Percentiles rank a stretch among this genome's conserved stretches.
Conservation (phyloP, 169 alveolate species). For the Perkinsus chesapeaki region DNA sequence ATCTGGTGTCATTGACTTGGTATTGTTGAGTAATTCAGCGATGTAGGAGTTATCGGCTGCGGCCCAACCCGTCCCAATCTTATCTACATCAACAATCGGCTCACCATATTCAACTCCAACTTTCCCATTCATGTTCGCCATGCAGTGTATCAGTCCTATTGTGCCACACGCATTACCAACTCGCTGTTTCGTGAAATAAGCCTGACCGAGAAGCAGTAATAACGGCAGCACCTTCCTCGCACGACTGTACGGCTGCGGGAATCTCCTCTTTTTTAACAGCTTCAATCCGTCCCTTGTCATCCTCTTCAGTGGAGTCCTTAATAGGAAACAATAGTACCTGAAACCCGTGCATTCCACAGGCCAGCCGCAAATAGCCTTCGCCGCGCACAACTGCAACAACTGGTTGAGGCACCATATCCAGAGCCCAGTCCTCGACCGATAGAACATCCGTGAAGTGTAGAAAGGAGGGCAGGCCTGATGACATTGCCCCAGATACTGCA, state of each 20-base stretch:
- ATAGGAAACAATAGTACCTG: constrained; percentile 43
- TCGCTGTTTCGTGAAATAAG: constrained; percentile 51
- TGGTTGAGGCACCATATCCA: constrained; percentile 44
- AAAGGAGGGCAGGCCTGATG: constrained; percentile 4
- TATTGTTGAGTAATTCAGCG: constrained; percentile 10
- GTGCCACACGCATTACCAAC: constrained; percentile 71
- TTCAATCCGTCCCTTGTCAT: constrained; percentile 30
- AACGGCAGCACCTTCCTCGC: constrained; percentile 17
- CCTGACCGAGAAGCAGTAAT: constrained; percentile 2
- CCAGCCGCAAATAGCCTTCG: not conserved
- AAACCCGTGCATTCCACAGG: constrained; percentile 39
- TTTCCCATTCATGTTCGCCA: constrained; percentile 23
- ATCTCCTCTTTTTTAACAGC: constrained; percentile 20
- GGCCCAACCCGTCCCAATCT: not conserved
- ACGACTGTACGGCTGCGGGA: not conserved
- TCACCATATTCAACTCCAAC: not conserved
- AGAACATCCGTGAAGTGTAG: constrained; percentile 48
- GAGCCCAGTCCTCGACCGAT: constrained; percentile 56
- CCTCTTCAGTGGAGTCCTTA: constrained; percentile 29
- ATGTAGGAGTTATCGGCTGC: constrained; percentile 12
- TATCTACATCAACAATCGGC: not conserved
- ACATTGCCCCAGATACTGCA: not conserved
- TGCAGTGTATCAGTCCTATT: constrained; percentile 54
- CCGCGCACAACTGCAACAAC: not conserved
- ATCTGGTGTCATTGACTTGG: constrained; percentile 34